Percentiles rank a stretch among this genome's conserved stretches.
Evolutionary conservation across 208 protist species (phyloP).

Genomic region (Acanthamoeba healyi): DNA sequence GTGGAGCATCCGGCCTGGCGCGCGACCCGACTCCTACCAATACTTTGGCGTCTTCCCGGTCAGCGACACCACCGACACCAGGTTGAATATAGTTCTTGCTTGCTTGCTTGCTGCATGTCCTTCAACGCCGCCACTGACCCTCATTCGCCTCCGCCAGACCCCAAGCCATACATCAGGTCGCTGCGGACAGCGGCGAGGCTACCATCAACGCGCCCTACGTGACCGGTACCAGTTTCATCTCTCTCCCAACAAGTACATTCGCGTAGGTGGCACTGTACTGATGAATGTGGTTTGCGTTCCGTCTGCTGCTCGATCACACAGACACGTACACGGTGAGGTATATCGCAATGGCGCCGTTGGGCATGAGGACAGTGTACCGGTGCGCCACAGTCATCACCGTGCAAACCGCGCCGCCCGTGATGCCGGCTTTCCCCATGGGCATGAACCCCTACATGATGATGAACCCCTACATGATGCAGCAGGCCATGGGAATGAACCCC

Average conservation of each 20-base stretch:
- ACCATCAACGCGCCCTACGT: slow-evolving; percentile 7
- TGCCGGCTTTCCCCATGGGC: not conserved
- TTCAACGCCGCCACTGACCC: not conserved
- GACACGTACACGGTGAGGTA: slow-evolving; percentile 23
- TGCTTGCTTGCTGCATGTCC: no score
- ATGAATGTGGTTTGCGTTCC: not conserved
- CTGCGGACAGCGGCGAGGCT: not conserved
- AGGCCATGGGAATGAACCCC: no score
- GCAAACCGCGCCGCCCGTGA: not conserved
- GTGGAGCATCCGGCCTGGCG: not conserved
- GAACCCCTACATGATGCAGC: no score
- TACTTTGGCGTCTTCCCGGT: slow-evolving; percentile 17
- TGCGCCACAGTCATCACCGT: slow-evolving; percentile 28
- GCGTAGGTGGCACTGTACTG: not conserved
- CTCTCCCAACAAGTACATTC: not conserved
- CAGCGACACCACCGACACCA: slow-evolving; percentile 9
- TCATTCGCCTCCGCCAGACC: not conserved
- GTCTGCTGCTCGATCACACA: not conserved
- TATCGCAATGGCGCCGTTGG: not conserved
- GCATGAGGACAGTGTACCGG: not conserved
- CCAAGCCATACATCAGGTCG: not conserved
- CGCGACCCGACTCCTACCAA: not conserved
- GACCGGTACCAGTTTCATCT: not conserved
- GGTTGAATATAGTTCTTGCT: no score
- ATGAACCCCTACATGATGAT: slow-evolving; percentile 46